Evolutionary conservation across 805 yeast species (phyloP).

Genomic region (Cyberlindnera veronae): DNA sequence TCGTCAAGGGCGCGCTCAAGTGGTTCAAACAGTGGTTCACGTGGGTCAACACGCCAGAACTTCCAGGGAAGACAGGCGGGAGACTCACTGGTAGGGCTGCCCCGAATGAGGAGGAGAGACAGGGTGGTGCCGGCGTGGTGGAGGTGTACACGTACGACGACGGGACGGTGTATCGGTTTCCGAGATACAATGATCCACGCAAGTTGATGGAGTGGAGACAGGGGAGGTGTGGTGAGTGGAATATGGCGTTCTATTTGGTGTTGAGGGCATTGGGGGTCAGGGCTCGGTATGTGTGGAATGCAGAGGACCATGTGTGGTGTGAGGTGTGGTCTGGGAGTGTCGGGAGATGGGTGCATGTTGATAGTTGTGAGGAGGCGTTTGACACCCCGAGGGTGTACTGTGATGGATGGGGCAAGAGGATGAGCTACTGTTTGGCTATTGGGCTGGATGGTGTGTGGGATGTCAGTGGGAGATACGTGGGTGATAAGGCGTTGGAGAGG

Average conservation of each 20-base stretch:
- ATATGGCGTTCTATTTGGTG: slow-evolving; percentile 72
- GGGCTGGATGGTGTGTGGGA: slow-evolving; percentile 61
- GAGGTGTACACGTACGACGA: slow-evolving; percentile 72
- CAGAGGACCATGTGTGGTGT: slow-evolving; percentile 96
- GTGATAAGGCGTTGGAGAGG: slow-evolving; percentile 44
- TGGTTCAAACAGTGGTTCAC: slow-evolving; percentile 77
- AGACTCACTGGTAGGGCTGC: slow-evolving; percentile 35
- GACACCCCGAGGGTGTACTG: slow-evolving; percentile 79
- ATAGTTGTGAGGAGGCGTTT: slow-evolving; percentile 81
- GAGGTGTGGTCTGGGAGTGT: slow-evolving; percentile 67
- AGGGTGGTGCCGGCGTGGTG: slow-evolving; percentile 49
- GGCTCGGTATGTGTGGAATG: slow-evolving; percentile 77
- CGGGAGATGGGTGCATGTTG: slow-evolving; percentile 82
- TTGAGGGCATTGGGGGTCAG: slow-evolving; percentile 62
- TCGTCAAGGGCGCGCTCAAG: slow-evolving; percentile 53
- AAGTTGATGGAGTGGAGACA: slow-evolving; percentile 55
- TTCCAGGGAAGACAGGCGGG: slow-evolving; percentile 50
- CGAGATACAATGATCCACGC: slow-evolving; percentile 69
- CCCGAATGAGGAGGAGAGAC: slow-evolving; percentile 43
- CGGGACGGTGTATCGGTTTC: slow-evolving; percentile 49
- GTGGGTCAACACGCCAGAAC: slow-evolving; percentile 76
- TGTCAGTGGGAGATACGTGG: slow-evolving; percentile 66
- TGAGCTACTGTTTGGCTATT: slow-evolving; percentile 83
- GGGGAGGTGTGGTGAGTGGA: slow-evolving; percentile 98
- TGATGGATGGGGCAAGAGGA: slow-evolving; percentile 88